Base-by-base conservation (phyloP, 2,329 filamentous ascomycete species). In the Gaeumannomyces tritici region DNA sequence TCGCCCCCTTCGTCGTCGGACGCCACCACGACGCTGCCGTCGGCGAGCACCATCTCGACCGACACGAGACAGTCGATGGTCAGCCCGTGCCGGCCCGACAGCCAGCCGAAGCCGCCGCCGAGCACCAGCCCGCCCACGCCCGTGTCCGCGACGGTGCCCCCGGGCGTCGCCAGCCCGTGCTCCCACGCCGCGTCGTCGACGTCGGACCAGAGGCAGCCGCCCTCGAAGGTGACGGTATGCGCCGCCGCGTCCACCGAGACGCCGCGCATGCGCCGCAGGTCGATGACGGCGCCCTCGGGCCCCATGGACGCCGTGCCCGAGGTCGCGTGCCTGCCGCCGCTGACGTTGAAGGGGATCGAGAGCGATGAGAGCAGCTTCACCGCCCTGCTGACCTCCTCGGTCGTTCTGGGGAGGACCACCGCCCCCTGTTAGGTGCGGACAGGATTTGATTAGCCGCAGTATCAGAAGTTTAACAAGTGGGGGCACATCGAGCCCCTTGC, bases 131-230 rank as follows among this genome's bases (percentile, higher is more conserved):
- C 85, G 2, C 83, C 84, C 7, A 88, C 80, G 7, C 85, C 85
- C 1, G 84, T 87, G 65, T 87, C 82, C 55, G 82, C 82, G 12
- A 87, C 83, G 0, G 84, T 86, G 3, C 85, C 85, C 11, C 84
- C 84, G 0, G 86, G 81, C 1, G 83, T 83, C 2, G 83, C 84
- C 3, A 87, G 76, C 0, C 77, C 77, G 66, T 83, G 72, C 59
- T 77, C 70, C 61, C 74, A 80, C 0, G 79, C 78, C 0, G 78
- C 79, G 7, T 75, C 71, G 65, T 87, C 83, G 15, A 86, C 78
- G 66, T 85, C 80, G 62, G 72, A 73, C 82, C 83, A 85, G 2
- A 76, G 68, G 56, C 79, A 77, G 9, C 83, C 83, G 29, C 83
- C 82, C 62, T 80, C 77, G 26, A 77, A 79, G 0, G 71, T 75